phyloP scores from a whole-genome alignment of 108 stramenopile species.

The Cylindrotheca fusiformis region DNA sequence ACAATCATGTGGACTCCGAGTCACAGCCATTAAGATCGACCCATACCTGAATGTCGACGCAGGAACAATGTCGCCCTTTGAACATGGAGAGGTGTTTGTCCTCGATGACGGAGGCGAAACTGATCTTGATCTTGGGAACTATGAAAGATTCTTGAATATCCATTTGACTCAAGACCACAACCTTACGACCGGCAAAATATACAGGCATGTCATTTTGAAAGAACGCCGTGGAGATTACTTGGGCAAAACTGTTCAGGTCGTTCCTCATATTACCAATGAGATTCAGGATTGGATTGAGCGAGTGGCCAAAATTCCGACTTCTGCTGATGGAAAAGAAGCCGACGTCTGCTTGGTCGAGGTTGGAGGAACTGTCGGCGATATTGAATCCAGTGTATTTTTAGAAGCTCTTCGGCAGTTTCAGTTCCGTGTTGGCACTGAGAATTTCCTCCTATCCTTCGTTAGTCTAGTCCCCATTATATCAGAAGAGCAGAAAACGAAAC shows the following conservation, averaged over 20 bases:
- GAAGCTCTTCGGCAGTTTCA: conserved; percentile 99
- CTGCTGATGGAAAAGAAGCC: conserved; percentile 55
- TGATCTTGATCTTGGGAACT: conserved; percentile 98
- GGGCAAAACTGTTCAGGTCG: conserved; percentile 97
- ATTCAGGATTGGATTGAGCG: conserved; percentile 87
- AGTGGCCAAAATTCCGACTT: conserved; percentile 76
- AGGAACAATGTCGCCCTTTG: conserved; percentile 98
- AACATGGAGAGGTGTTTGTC: conserved; percentile 95
- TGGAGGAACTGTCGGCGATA: conserved; percentile 99
- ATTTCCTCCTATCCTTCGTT: conserved; percentile 95
- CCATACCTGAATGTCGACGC: conserved; percentile 98
- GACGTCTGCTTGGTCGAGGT: conserved; percentile 99
- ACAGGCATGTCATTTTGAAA: conserved; percentile 88
- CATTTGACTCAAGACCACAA: conserved; percentile 91
- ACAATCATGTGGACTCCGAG: conserved; percentile 86
- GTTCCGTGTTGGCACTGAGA: conserved; percentile 93
- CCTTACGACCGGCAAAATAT: conserved; percentile 97
- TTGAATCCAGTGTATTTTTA: conserved; percentile 91
- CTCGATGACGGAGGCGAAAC: conserved; percentile 98
- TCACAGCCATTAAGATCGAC: conserved; percentile 98
- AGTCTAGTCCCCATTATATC: conserved; percentile 93
- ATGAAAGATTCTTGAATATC: conserved; percentile 94
- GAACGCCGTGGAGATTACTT: conserved; percentile 98
- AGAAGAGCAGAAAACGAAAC: conserved; percentile 99
- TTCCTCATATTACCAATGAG: conserved; percentile 91